Conservation (phyloP, 495 filamentous ascomycete species). For the Pyrenula aspistea region DNA sequence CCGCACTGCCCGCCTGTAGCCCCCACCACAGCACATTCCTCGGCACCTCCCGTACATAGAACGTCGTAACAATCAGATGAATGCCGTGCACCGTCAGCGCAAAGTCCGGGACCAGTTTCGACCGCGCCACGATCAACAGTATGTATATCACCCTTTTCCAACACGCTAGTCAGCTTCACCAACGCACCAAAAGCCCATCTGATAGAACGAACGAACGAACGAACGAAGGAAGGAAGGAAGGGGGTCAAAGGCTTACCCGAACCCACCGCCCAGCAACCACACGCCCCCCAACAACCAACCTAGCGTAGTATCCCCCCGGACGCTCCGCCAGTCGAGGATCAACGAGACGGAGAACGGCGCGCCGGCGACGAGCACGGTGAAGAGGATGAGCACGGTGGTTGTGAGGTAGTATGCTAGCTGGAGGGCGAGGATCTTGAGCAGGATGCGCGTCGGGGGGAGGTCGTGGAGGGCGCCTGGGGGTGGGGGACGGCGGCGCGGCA, state of each 20-base stretch:
- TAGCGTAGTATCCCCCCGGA: constrained; percentile 80
- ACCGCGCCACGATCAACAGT: constrained; percentile 67
- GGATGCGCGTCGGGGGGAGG: constrained; percentile 73
- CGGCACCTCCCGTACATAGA: constrained; percentile 69
- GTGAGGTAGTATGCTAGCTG: constrained; percentile 72
- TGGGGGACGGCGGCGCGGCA: constrained; percentile 53
- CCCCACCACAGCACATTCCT: constrained; percentile 77
- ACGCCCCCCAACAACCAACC: constrained; percentile 87
- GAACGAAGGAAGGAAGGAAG: constrained; percentile 9
- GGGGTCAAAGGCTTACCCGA: too few relatives aligned
- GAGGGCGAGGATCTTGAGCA: constrained; percentile 76
- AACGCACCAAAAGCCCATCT: background rate
- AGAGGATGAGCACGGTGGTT: constrained; percentile 67
- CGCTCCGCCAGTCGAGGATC: constrained; percentile 66
- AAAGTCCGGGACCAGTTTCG: constrained; percentile 89
- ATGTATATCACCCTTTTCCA: constrained; percentile 56
- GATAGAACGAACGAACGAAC: too few relatives aligned
- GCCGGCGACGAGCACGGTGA: constrained; percentile 78
- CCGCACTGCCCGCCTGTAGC: constrained; percentile 56
- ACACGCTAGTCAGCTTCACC: background rate
- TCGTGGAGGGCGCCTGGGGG: constrained; percentile 70
- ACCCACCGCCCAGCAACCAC: constrained; percentile 67
- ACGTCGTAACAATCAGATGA: constrained; percentile 62
- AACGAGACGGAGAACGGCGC: constrained; percentile 55
- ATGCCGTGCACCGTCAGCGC: constrained; percentile 78